Conservation (phyloP, 371 early-diverging fungal genomes). For the Choanephora cucurbitarum region DNA sequence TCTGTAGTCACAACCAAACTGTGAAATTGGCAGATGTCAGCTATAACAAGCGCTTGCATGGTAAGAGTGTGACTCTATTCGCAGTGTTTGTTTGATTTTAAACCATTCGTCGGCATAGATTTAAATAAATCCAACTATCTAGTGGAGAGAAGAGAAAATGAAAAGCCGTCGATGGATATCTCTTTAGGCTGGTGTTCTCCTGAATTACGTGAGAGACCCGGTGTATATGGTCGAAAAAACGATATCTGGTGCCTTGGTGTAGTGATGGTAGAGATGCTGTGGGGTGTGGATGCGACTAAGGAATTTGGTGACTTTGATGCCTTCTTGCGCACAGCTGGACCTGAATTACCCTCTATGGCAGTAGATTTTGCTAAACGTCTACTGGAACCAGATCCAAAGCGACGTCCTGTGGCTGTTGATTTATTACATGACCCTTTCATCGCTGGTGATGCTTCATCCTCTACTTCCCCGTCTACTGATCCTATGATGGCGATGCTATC, state of each 20-base stretch:
- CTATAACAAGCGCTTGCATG: conserved; percentile 50
- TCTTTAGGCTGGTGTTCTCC: conserved; percentile 55
- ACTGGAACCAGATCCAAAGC: conserved; percentile 64
- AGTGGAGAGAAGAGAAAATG: conserved; percentile 39
- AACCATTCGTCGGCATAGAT: no score
- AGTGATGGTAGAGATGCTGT: conserved; percentile 72
- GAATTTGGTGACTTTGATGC: conserved; percentile 58
- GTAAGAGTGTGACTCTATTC: no score
- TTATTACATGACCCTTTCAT: conserved; percentile 71
- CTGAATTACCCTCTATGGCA: conserved; percentile 52
- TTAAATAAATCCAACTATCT: conserved; percentile 45
- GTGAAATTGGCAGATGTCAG: conserved; percentile 51
- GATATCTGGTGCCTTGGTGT: conserved; percentile 81
- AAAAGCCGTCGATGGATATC: conserved; percentile 22
- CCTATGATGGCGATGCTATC: conserved; percentile 15
- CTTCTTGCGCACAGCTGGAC: conserved; percentile 52
- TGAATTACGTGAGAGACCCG: conserved; percentile 59
- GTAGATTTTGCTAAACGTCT: conserved; percentile 54
- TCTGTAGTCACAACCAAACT: conserved; percentile 38
- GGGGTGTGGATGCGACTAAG: conserved; percentile 64
- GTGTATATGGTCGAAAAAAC: conserved; percentile 66
- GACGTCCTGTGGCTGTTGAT: conserved; percentile 70
- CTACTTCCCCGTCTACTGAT: no score
- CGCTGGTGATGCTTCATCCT: conserved; percentile 26
- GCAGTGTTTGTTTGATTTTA: no score